Conservation (phyloP, 495 filamentous ascomycete genomes). For the Aspergillus ostianus region DNA sequence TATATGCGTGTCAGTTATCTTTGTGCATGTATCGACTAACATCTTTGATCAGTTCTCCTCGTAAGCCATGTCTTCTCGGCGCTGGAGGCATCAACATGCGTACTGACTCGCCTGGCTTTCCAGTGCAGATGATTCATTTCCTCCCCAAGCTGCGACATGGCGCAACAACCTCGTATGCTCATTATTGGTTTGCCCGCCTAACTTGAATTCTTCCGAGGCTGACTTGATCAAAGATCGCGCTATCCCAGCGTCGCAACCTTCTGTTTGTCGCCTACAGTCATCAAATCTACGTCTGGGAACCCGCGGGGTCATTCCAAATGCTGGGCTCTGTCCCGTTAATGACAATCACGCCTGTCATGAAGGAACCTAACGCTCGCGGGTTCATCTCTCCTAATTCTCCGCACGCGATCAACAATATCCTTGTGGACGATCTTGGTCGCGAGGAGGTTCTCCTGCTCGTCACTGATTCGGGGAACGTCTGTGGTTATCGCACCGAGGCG, state of each 20-base stretch:
- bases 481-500: constrained; percentile 69
- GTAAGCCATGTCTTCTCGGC: constrained; percentile 17
- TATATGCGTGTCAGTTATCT: neutral
- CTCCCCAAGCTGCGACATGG: constrained; percentile 40
- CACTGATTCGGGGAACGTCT: constrained; percentile 88
- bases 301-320: constrained; percentile 61
- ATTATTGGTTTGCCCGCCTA: neutral
- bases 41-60: constrained; percentile 16
- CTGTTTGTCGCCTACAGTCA: constrained; percentile 75
- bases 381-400: constrained; percentile 55
- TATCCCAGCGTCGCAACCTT: constrained; percentile 61
- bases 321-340: constrained; percentile 61
- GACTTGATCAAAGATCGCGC: constrained; percentile 39
- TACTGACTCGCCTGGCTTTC: constrained; percentile 10
- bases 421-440: constrained; percentile 74
- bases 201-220: neutral
- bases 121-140: constrained; percentile 30
- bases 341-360: constrained; percentile 62
- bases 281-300: constrained; percentile 72
- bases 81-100: neutral
- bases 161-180: constrained; percentile 51
- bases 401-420: constrained; percentile 76
- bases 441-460: constrained; percentile 75
- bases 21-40: constrained; percentile 4
- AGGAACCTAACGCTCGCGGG: constrained; percentile 45